phyloP scores from a whole-genome alignment of 2,329 filamentous ascomycete species.

The Xylariomycetidae sp. region DNA sequence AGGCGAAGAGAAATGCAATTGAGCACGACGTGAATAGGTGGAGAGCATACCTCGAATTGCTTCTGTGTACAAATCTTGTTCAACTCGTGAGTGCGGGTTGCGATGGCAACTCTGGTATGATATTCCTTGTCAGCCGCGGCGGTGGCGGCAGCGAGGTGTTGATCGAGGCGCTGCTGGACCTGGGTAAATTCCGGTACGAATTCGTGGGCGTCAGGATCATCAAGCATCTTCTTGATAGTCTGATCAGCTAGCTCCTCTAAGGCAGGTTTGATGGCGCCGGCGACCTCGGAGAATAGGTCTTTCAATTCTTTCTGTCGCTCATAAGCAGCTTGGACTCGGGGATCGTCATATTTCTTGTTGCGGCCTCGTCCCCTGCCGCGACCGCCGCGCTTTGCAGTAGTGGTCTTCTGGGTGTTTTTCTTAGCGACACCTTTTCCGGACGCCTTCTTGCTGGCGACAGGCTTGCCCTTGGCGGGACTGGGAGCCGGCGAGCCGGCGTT shows the following conservation, averaged over 20 bases:
- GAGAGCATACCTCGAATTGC: conserved; percentile 33
- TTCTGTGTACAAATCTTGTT: conserved; percentile 35
- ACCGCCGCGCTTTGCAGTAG: conserved; percentile 17
- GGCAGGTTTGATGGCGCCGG: conserved; percentile 58
- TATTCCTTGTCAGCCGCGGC: conserved; percentile 26
- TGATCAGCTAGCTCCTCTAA: conserved; percentile 62
- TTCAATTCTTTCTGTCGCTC: conserved; percentile 65
- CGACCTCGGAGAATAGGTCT: conserved; percentile 58
- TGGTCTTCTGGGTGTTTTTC: conserved; percentile 16
- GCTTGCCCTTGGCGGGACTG: conserved; percentile 26
- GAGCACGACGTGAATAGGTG: conserved; percentile 9
- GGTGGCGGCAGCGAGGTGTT: conserved; percentile 31
- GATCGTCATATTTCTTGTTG: conserved; percentile 52
- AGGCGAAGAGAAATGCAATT: conserved; percentile 19
- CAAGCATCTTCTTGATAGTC: conserved; percentile 51
- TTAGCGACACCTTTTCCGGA: conserved; percentile 18
- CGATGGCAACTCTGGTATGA: conserved; percentile 26
- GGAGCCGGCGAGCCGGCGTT: conserved; percentile 24
- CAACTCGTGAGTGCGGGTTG: conserved; percentile 28
- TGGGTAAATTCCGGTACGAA: conserved; percentile 47
- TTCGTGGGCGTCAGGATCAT: conserved; percentile 48
- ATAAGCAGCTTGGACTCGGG: conserved; percentile 52
- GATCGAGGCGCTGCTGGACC: conserved; percentile 48
- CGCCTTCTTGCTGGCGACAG: conserved; percentile 14
- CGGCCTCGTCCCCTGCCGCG: conserved; percentile 38